Evolutionary conservation across 331 rosid species (phyloP), one percentile per base, ranked within the genome.

Genomic region (Spiraea crenata): DNA sequence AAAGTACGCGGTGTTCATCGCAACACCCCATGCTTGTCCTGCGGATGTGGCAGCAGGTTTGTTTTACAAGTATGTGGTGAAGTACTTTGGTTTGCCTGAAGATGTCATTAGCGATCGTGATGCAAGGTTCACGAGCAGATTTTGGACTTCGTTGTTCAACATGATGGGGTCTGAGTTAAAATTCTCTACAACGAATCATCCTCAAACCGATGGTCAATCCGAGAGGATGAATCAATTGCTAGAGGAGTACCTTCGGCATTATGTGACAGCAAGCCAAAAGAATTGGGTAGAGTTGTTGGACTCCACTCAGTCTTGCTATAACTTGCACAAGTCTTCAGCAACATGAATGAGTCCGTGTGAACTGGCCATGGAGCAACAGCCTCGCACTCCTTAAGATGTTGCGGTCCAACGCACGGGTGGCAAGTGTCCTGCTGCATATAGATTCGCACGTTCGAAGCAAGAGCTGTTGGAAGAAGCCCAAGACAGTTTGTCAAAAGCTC

Each of bases 211-310:
- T 46, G 67, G 57, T 0, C 76, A 60, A 5, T 48, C 13, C 0
- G 51, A 63, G 44, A 17, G 77, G 2, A 47, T 63, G 9, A 63
- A 50, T 39, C 12, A 10, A 3, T 4, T 65, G 19, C 1, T 74
- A 10, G 65, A 74, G 9, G 72, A 74, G 6, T 74, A 74, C 5
- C 15, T 60, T 12, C 39, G 46, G 42, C 65, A 54, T 16, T 64
- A 41, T 40, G 56, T 25, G 31, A 25, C n/a, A 1, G 34, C 65
- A 2, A 74, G 71, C 11, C 46, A 74, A 25, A 14, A 14, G 17
- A 64, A 74, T 41, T 74, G 48, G 69, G 48, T 17, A 19, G 54
- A 47, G 3, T 59, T 71, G 35, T 51, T 72, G 34, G 76, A 72
- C 19, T 34, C 38, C 1, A 38, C 52, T 2, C 51, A 42, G 69